Evolutionary conservation across 2,329 filamentous ascomycete genomes (phyloP), one percentile per base, ranked within the genome.

Genomic region (Pseudogymnoascus sp.): DNA sequence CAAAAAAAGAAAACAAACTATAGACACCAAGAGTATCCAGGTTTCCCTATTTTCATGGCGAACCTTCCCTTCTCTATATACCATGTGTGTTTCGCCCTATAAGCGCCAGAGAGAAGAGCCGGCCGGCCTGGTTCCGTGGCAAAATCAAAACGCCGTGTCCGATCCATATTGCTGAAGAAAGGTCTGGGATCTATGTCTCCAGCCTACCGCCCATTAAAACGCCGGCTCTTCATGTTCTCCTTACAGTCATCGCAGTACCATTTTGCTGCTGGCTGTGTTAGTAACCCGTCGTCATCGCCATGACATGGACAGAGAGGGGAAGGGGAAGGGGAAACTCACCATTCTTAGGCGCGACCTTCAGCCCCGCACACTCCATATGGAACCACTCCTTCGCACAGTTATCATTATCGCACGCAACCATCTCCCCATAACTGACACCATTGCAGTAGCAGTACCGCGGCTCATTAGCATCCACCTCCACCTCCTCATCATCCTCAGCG

Each of bases 361-460:
- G 75, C 27, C 90, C 90, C 31, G 91, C 89, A 73, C 90, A 94
- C 59, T 87, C 87, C 59, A 94, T 76, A 78, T 92, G 89, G 77
- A 92, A 93, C 89, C 89, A 92, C 74, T 92, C 89, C 65, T 84
- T 81, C 67, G 84, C 81, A 74, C 89, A 92, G 58, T 84, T 82
- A 63, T 87, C 82, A 6, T 85, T 85, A 72, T 92, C 89, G 70
- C 89, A 92, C 2, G 87, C 89, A 45, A 92, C 88, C 89, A 92
- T 92, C 75, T 90, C 88, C 18, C 89, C 89, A 70, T 91, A 92
- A 69, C 88, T 91, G 61, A 91, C 86, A 58, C 86, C 83, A 68
- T 91, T 88, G 73, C 89, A 92, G 74, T 90, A 90, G 73, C 89
- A 91, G 73, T 92, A 92, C 12, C 85, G 80, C 37, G 86, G 87